A percentile compares a stretch with the other conserved stretches of the same genome.
Conservation (phyloP, 257 asterid species). For the Nicotiana paniculata region DNA sequence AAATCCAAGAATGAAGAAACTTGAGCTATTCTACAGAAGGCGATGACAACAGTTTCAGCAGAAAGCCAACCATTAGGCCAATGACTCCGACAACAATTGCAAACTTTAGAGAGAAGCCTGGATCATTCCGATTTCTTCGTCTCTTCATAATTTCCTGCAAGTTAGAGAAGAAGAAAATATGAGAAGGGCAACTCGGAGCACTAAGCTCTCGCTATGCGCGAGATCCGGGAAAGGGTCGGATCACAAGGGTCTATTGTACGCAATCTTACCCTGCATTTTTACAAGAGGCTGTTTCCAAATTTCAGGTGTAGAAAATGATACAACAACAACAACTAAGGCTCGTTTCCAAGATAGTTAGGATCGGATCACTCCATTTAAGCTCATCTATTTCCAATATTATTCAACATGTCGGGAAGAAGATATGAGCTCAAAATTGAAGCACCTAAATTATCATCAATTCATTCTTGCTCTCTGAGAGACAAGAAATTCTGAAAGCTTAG, state of each 20-base stretch:
- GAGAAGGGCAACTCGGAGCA: neutral
- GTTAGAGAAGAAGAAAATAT: neutral
- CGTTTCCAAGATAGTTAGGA: neutral
- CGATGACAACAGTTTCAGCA: slow-evolving; percentile 34
- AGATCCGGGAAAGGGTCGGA: no score
- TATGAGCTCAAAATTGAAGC: neutral
- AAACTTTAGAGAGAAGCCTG: slow-evolving; percentile 35
- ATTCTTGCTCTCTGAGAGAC: neutral
- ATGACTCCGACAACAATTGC: slow-evolving; percentile 37
- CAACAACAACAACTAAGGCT: neutral
- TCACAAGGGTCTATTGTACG: no score
- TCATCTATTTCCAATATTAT: neutral
- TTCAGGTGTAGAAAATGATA: neutral
- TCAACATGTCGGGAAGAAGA: neutral
- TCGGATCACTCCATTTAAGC: neutral
- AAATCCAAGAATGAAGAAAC: slow-evolving; percentile 9
- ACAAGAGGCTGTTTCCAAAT: no score
- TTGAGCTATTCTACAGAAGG: slow-evolving; percentile 26
- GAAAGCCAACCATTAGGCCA: slow-evolving; percentile 37
- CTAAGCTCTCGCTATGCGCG: no score
- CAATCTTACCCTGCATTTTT: no score
- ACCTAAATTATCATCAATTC: neutral
- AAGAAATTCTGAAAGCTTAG: neutral
- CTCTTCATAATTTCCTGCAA: slow-evolving; percentile 37
- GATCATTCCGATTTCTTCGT: slow-evolving; percentile 30